These are phyloP conservation scores for Diaporthe caulivora DNA, from an alignment of 2,329 filamentous ascomycete species.

Conservation along the genomic window DNA sequence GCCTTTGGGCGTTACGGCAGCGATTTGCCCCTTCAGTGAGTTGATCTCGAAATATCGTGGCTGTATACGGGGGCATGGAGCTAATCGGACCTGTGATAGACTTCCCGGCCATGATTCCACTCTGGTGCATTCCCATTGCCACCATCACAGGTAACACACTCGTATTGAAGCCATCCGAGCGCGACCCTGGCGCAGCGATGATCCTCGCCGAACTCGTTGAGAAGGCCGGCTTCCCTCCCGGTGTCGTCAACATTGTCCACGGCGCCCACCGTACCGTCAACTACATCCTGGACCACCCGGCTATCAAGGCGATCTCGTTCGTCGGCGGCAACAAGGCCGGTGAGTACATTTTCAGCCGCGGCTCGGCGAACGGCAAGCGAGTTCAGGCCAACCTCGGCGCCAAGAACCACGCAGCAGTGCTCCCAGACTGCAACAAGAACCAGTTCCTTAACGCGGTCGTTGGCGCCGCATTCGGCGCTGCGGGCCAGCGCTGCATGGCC, in stretches of 20 bases:
- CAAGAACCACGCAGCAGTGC: slow-evolving; percentile 88
- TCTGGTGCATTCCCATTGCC: slow-evolving; percentile 91
- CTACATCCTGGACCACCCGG: slow-evolving; percentile 87
- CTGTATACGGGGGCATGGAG: not conserved
- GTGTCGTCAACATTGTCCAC: slow-evolving; percentile 87
- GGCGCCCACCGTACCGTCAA: slow-evolving; percentile 85
- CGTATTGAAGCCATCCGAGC: slow-evolving; percentile 88
- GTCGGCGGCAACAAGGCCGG: slow-evolving; percentile 90
- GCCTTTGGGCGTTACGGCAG: slow-evolving; percentile 83
- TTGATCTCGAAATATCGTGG: slow-evolving; percentile 41
- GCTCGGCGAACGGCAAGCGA: slow-evolving; percentile 87
- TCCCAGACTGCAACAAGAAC: slow-evolving; percentile 92
- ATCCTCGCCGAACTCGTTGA: slow-evolving; percentile 84
- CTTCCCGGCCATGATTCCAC: slow-evolving; percentile 92
- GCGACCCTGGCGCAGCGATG: slow-evolving; percentile 87
- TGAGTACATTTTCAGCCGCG: slow-evolving; percentile 86
- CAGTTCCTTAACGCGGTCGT: slow-evolving; percentile 87
- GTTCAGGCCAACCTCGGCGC: slow-evolving; percentile 89
- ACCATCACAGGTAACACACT: slow-evolving; percentile 87
- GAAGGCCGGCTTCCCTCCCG: slow-evolving; percentile 84
- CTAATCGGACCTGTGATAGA: slow-evolving; percentile 58
- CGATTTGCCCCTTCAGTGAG: slow-evolving; percentile 89
- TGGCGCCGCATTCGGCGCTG: slow-evolving; percentile 86
- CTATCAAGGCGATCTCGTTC: slow-evolving; percentile 89
- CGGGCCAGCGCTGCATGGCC: slow-evolving; percentile 89